phyloP scores from a whole-genome alignment of 345 rosid genomes.

The Mangifera indica region DNA sequence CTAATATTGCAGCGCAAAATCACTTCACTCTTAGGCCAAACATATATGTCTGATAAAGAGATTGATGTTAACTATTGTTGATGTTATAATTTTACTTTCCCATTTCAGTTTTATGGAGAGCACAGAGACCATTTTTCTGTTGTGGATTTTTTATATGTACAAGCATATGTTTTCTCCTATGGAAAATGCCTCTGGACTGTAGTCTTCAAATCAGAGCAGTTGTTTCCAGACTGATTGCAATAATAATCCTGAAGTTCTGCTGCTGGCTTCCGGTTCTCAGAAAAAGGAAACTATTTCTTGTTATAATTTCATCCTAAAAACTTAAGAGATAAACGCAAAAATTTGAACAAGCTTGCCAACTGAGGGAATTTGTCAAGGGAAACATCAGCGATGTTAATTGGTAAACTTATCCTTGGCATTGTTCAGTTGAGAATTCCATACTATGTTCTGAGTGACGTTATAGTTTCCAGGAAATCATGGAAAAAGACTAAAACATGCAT shows the following conservation, averaged over 20 bases:
- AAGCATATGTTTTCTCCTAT: too few species aligned
- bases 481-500: too few species aligned
- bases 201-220: slow-evolving; percentile 43
- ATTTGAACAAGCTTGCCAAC: too few species aligned
- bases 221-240: slow-evolving; percentile 31
- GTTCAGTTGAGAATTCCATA: background rate
- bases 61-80: background rate
- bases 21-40: slow-evolving; percentile 26
- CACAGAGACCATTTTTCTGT: too few species aligned
- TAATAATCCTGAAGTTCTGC: slow-evolving; percentile 26
- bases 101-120: too few species aligned
- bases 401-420: background rate
- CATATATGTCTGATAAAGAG: slow-evolving; percentile 19
- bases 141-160: too few species aligned
- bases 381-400: too few species aligned
- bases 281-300: background rate
- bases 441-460: background rate
- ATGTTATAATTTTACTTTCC: background rate
- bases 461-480: background rate
- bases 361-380: too few species aligned
- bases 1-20: slow-evolving; percentile 34
- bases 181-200: too few species aligned
- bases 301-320: too few species aligned
- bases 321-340: too few species aligned
- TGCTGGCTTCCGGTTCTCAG: slow-evolving; percentile 31